Percentiles rank a stretch among this genome's conserved stretches.
These are phyloP conservation scores for Plasmodium coatneyi DNA, from an alignment of 169 alveolate species.

Conservation along the genomic window DNA sequence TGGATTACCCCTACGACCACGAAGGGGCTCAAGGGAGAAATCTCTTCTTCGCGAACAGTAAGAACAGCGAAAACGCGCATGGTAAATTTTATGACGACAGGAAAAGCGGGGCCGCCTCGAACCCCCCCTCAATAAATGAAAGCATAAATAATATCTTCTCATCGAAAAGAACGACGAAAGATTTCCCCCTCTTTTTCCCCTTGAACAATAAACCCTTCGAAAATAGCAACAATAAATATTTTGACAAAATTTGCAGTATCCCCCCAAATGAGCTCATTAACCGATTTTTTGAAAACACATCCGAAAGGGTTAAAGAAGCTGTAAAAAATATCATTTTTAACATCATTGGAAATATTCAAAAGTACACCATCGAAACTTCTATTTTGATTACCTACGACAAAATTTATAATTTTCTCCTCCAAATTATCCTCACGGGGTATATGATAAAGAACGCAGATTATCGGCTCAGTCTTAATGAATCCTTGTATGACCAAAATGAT, in stretches of 20 bases:
- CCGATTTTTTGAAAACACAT: constrained; percentile 80
- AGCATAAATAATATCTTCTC: constrained; percentile 46
- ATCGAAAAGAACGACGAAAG: constrained; percentile 46
- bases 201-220: constrained; percentile 44
- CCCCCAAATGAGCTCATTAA: constrained; percentile 82
- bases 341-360: constrained; percentile 84
- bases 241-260: constrained; percentile 70
- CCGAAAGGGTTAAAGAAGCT: constrained; percentile 87
- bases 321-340: constrained; percentile 84
- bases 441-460: constrained; percentile 88
- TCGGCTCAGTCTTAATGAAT: constrained; percentile 80
- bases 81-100: neutral
- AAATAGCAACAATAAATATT: constrained; percentile 73
- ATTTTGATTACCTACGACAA: constrained; percentile 85
- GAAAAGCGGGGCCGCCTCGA: neutral
- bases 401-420: constrained; percentile 79
- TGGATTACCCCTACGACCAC: neutral
- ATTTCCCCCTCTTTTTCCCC: constrained; percentile 63
- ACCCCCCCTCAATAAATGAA: constrained; percentile 26
- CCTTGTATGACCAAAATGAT: constrained; percentile 66
- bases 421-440: constrained; percentile 86
- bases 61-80: neutral
- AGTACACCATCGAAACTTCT: constrained; percentile 86
- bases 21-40: neutral
- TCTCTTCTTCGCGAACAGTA: neutral